A percentile compares a stretch with the other conserved stretches of the same genome.
These are phyloP conservation scores for Chaetomium sp. DNA, from an alignment of 2,329 filamentous ascomycete species.

Conservation along the genomic window DNA sequence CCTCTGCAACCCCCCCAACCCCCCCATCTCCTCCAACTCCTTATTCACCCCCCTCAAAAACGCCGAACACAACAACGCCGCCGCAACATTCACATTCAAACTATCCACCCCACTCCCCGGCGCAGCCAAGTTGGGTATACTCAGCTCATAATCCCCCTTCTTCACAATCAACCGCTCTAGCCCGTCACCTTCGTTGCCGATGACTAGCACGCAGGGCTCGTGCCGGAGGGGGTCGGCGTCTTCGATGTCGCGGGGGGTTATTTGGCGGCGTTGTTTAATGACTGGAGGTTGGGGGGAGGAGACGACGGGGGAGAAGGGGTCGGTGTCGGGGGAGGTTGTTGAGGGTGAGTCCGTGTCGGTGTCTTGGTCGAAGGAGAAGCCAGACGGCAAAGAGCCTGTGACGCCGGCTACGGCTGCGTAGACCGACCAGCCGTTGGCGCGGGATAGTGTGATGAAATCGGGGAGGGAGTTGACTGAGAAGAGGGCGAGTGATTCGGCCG, in stretches of 20 bases:
- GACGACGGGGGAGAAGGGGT: too few species aligned
- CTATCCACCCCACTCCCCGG: constrained; percentile 63
- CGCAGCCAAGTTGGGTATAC: constrained; percentile 54
- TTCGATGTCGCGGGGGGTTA: constrained; percentile 46
- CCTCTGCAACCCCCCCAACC: constrained; percentile 11
- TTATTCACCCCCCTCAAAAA: constrained; percentile 48
- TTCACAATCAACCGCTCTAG: constrained; percentile 55
- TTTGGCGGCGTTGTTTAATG: constrained; percentile 34
- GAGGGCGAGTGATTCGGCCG: constrained; percentile 71
- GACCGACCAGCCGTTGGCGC: constrained; percentile 69
- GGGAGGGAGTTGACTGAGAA: constrained; percentile 62
- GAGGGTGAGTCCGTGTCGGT: too few species aligned
- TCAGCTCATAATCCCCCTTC: constrained; percentile 58
- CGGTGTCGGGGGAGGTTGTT: too few species aligned
- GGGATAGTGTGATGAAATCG: constrained; percentile 63
- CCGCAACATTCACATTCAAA: constrained; percentile 87
- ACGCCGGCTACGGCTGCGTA: constrained; percentile 63
- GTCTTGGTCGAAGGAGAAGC: too few species aligned
- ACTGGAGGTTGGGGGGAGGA: constrained; percentile 10
- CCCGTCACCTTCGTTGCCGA: constrained; percentile 77
- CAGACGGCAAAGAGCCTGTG: too few species aligned
- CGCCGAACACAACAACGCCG: constrained; percentile 65
- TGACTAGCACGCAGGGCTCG: constrained; percentile 68
- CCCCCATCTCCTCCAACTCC: constrained; percentile 13
- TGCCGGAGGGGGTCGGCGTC: constrained; percentile 45